phyloP scores from a whole-genome alignment of 208 protist genomes.

The Sergeia podlipaevii region DNA sequence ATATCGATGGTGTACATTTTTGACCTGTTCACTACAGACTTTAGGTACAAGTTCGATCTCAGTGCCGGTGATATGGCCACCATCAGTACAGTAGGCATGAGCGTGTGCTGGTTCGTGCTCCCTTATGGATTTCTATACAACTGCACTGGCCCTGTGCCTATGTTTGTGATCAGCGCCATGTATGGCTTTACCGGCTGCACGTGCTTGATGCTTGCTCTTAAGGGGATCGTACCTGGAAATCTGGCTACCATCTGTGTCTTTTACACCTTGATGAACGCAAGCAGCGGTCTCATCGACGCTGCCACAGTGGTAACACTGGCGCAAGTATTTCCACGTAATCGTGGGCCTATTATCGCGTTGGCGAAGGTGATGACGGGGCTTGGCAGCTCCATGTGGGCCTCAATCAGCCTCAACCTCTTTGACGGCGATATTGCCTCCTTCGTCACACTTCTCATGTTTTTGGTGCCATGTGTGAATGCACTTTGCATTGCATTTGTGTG shows the following conservation, averaged over 20 bases:
- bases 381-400: conserved; percentile 49
- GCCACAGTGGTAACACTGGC: conserved; percentile 49
- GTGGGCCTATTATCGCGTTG: conserved; percentile 49
- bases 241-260: conserved; percentile 52
- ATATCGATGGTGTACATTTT: conserved; percentile 19
- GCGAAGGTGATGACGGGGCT: conserved; percentile 72
- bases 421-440: conserved; percentile 33
- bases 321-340: conserved; percentile 60
- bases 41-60: conserved; percentile 6
- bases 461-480: conserved; percentile 34
- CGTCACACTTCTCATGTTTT: conserved; percentile 48
- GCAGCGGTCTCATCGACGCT: conserved; percentile 47
- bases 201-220: conserved; percentile 5
- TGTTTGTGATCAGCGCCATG: not conserved
- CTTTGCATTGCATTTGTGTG: conserved; percentile 37
- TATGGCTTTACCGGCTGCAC: conserved; percentile 6
- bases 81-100: conserved; percentile 14
- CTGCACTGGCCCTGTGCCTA: conserved; percentile 3
- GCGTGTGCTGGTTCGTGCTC: conserved; percentile 12
- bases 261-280: conserved; percentile 62
- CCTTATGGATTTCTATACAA: conserved; percentile 16
- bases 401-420: conserved; percentile 48
- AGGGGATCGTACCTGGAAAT: conserved; percentile 24
- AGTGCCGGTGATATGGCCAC: conserved; percentile 20
- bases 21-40: conserved; percentile 18